Evolutionary conservation across 2,329 filamentous ascomycete genomes (phyloP).

Genomic region (Calonectria leucothoes): DNA sequence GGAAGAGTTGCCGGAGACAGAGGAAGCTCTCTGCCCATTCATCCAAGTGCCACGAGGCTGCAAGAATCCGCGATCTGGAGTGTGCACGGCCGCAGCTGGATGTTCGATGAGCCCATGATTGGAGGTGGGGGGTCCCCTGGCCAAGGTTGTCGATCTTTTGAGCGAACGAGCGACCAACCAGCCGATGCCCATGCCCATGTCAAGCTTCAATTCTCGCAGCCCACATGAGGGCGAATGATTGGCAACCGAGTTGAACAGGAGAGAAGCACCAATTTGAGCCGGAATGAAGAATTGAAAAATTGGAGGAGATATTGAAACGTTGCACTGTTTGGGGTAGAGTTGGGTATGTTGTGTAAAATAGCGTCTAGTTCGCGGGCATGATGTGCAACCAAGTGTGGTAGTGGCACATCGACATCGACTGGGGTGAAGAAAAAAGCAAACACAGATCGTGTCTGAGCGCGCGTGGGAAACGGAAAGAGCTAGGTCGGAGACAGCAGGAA

Average conservation of each 20-base stretch:
- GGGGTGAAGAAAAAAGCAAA: conserved; percentile 38
- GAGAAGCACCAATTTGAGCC: background rate
- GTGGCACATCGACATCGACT: conserved; percentile 28
- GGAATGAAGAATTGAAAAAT: background rate
- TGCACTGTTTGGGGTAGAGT: background rate
- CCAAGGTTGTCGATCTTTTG: conserved; percentile 18
- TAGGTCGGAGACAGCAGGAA: conserved; percentile 17
- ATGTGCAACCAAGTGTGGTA: conserved; percentile 29
- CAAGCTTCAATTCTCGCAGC: background rate
- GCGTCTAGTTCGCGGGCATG: background rate
- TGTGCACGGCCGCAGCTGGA: conserved; percentile 7
- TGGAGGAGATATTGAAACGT: conserved; percentile 1
- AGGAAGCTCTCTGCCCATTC: conserved; percentile 3
- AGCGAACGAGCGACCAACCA: conserved; percentile 10
- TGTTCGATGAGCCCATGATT: conserved; percentile 3
- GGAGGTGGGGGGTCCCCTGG: conserved; percentile 10
- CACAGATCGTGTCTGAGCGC: conserved; percentile 40
- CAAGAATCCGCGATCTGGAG: conserved; percentile 8
- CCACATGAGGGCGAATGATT: background rate
- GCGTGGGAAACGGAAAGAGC: conserved; percentile 5
- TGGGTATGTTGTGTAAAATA: conserved; percentile 4
- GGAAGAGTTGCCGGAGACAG: conserved; percentile 13
- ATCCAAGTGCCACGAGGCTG: conserved; percentile 22
- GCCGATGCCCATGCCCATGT: conserved; percentile 27
- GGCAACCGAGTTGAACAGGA: background rate